Conservation (phyloP, 1,139 yeast genomes). For the Yamadazyma sp. region DNA sequence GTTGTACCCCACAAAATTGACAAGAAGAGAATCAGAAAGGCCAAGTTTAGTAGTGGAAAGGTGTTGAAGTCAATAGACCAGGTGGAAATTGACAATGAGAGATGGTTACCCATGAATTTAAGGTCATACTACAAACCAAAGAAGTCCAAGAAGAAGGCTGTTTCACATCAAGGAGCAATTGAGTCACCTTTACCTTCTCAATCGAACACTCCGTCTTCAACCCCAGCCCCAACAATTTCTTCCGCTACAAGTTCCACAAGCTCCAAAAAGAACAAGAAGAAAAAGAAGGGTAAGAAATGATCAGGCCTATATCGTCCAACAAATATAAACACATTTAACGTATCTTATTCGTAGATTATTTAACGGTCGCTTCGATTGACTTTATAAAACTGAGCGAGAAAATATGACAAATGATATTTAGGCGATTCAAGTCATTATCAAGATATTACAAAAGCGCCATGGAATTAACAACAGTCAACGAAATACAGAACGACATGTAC, state of each 20-base stretch:
- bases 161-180: slow-evolving; percentile 64
- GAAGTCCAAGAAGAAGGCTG: slow-evolving; percentile 56
- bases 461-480: slow-evolving; percentile 18
- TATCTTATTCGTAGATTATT: neutral
- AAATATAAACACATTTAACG: neutral
- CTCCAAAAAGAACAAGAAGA: slow-evolving; percentile 40
- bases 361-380: no score
- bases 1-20: slow-evolving; percentile 16
- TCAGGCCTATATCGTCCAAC: no score
- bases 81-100: slow-evolving; percentile 50
- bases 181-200: slow-evolving; percentile 31
- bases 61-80: slow-evolving; percentile 31
- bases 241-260: slow-evolving; percentile 17
- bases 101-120: slow-evolving; percentile 90
- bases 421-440: slow-evolving; percentile 12
- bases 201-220: slow-evolving; percentile 14
- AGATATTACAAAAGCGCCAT: slow-evolving; percentile 15
- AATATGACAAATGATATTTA: slow-evolving; percentile 6
- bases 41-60: slow-evolving; percentile 41
- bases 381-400: neutral
- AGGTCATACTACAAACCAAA: slow-evolving; percentile 82
- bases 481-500: slow-evolving; percentile 35
- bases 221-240: slow-evolving; percentile 18
- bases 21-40: slow-evolving; percentile 25
- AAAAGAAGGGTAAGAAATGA: slow-evolving; percentile 49